Conservation (phyloP, 805 yeast genomes). For the Kazachstania kunashirensis region DNA sequence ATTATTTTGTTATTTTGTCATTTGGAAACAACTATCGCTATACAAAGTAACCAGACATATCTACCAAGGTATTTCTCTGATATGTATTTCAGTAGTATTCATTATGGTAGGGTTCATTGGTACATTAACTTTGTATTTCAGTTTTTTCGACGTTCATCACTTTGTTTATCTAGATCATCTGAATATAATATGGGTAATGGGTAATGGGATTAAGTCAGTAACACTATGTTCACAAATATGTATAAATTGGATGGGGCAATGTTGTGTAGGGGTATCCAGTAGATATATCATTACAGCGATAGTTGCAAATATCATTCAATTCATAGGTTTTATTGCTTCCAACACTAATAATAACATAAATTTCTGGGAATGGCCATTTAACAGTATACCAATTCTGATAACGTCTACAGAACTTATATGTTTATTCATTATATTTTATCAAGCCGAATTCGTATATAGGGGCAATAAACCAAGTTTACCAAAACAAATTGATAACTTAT, state of each 20-base stretch:
- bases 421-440: constrained; percentile 15
- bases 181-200: constrained; percentile 34
- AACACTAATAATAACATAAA: neutral
- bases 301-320: constrained; percentile 4
- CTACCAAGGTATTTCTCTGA: constrained; percentile 31
- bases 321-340: constrained; percentile 1
- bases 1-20: constrained; percentile 8
- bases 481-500: constrained; percentile 5
- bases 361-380: constrained; percentile 19
- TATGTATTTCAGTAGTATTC: constrained; percentile 6
- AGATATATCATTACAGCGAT: constrained; percentile 12
- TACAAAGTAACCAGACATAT: constrained; percentile 29
- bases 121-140: neutral
- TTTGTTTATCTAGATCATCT: constrained; percentile 30
- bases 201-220: constrained; percentile 19
- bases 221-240: constrained; percentile 35
- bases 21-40: constrained; percentile 23
- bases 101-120: constrained; percentile 6
- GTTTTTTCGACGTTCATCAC: constrained; percentile 2
- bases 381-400: constrained; percentile 16
- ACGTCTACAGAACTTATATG: constrained; percentile 11
- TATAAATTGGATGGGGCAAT: constrained; percentile 32
- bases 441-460: constrained; percentile 21
- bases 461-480: constrained; percentile 17
- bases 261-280: constrained; percentile 26